A percentile compares a stretch with the other conserved stretches of the same genome.
phyloP scores from a whole-genome alignment of 352 stramenopile species.

The Phytophthora podocarpi region DNA sequence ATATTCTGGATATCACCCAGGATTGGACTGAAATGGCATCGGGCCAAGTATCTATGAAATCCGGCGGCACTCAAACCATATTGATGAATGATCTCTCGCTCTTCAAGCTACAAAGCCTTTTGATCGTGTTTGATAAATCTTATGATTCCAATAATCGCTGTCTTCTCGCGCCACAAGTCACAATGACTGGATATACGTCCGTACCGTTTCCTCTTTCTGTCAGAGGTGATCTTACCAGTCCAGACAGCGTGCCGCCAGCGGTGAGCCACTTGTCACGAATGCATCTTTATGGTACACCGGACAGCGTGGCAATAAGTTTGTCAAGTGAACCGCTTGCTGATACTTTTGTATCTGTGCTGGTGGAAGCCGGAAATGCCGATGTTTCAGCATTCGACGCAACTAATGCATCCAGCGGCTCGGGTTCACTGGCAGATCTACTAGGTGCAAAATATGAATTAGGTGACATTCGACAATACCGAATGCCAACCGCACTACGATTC shows the following conservation, averaged over 20 bases:
- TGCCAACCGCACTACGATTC: constrained; percentile 56
- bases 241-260: constrained; percentile 37
- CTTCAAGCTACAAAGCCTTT: constrained; percentile 27
- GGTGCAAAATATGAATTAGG: constrained; percentile 54
- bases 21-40: constrained; percentile 47
- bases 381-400: constrained; percentile 48
- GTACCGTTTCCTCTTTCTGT: constrained; percentile 54
- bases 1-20: constrained; percentile 38
- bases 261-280: constrained; percentile 59
- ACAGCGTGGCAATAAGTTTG: constrained; percentile 45
- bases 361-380: constrained; percentile 26
- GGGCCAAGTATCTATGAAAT: constrained; percentile 49
- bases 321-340: constrained; percentile 61
- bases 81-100: constrained; percentile 33
- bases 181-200: constrained; percentile 39
- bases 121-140: constrained; percentile 57
- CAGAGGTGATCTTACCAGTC: constrained; percentile 45
- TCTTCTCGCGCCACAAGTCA: constrained; percentile 40
- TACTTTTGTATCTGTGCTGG: constrained; percentile 44
- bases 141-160: constrained; percentile 58
- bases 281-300: constrained; percentile 45
- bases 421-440: constrained; percentile 25
- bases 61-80: constrained; percentile 44
- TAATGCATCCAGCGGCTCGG: constrained; percentile 28
- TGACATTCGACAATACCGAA: constrained; percentile 32